Base-by-base conservation (phyloP, 2,329 filamentous ascomycete species). In the Ophiostoma himal-ulmi region DNA sequence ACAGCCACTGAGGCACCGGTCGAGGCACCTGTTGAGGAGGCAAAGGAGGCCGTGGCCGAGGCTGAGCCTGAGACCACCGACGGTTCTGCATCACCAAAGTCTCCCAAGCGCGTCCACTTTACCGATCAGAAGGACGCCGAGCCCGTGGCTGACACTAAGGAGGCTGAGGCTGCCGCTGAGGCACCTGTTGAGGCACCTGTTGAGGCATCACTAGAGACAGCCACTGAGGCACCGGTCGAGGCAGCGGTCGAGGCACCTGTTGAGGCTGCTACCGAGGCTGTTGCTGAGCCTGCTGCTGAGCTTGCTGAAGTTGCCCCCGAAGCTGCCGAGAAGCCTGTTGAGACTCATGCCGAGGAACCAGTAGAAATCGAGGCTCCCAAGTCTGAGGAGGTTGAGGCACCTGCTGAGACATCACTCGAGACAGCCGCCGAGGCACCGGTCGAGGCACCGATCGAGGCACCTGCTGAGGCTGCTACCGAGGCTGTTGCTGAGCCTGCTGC, bases 11-110 rank as follows among this genome's bases (percentile, higher is more conserved):
- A 70, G 14, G 69, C 62, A 57, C 7, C 69, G n/a, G 69, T 39
- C 10, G 70, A 72, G 8, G 71, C 68, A 30, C 68, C 65, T 0
- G 39, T 65, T 2, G 73, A 73, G 62, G 26, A 65, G 4, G 17
- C 39, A n/a, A 36, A n/a, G 17, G 69, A 68, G 37, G 22, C 62
- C 20, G 11, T 14, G 3, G 57, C 39, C 13, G 54, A 69, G n/a
- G 57, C 68, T 14, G 69, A 66, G 14, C 37, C 62, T 3, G 57
- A 68, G 17, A 7, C 52, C 67, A n/a, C n/a, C 30, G 52, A 57
- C 39, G 17, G 41, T 37, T 20, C 26, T 36, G n/a, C 37, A n/a
- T 37, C 36, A 17, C 65, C n/a, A 44, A 36, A 37, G 41, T 26
- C 39, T 4, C 39, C 26, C 65, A 30, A 48, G 37, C 39, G 41